These are phyloP conservation scores for Triticum timopheevii DNA, from an alignment of 176 grass and related monocot species.

Conservation along the genomic window DNA sequence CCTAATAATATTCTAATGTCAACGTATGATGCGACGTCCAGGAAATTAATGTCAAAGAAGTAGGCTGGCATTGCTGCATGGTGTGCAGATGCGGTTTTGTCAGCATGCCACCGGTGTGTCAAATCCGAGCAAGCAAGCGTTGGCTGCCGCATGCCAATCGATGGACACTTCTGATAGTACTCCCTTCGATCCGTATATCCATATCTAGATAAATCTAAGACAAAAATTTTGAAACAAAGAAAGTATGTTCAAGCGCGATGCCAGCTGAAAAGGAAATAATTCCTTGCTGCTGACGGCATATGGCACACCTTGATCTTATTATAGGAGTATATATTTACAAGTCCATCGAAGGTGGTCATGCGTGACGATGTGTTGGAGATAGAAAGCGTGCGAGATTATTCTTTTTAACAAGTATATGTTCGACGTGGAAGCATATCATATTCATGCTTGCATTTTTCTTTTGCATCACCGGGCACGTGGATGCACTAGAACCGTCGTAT, in stretches of 20 bases:
- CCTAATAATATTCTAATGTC: neutral
- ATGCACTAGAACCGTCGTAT: neutral
- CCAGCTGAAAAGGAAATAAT: neutral
- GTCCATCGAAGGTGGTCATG: neutral
- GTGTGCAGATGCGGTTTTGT: neutral
- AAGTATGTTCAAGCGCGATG: neutral
- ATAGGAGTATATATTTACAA: neutral
- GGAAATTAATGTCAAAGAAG: slow-evolving; percentile 15
- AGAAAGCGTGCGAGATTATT: neutral
- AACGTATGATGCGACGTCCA: neutral
- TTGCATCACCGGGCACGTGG: neutral
- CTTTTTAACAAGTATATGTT: neutral
- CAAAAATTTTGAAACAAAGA: no score
- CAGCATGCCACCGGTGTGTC: neutral
- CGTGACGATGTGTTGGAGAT: slow-evolving; percentile 7
- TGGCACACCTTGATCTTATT: neutral
- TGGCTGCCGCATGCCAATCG: neutral
- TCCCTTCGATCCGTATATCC: no score
- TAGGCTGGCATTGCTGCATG: neutral
- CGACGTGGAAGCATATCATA: neutral
- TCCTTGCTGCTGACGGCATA: neutral
- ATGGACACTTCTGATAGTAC: neutral
- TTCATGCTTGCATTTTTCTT: neutral
- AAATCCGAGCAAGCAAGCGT: neutral
- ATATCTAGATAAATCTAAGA: no score